Evolutionary conservation across 1,284 basidiomycete species (phyloP).

Genomic region (Pyrrhoderma lamaoense): DNA sequence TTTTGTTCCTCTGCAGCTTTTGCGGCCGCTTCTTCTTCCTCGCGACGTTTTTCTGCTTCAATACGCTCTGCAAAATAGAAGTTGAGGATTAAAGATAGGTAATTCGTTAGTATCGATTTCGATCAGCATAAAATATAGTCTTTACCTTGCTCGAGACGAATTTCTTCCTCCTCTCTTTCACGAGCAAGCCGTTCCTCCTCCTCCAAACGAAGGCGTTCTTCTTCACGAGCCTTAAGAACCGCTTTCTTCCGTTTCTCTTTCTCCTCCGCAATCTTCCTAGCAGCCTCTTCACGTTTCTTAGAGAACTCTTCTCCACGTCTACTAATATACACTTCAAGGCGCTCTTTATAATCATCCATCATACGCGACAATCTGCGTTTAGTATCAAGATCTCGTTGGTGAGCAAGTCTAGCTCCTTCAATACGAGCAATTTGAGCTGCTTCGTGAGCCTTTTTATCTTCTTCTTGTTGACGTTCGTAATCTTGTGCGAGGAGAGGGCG

Average conservation of each 20-base stretch:
- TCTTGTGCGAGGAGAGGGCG: conserved; percentile 80
- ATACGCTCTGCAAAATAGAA: conserved; percentile 35
- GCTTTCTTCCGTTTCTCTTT: conserved; percentile 66
- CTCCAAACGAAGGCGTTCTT: conserved; percentile 40
- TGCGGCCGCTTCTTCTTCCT: conserved; percentile 45
- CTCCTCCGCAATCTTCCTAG: conserved; percentile 77
- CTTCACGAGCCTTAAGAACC: conserved; percentile 51
- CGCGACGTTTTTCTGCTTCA: conserved; percentile 46
- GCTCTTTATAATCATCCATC: conserved; percentile 64
- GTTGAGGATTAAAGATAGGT: conserved; percentile 7
- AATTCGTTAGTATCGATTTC: conserved; percentile 21
- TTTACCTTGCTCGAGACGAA: conserved; percentile 43
- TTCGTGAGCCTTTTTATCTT: conserved; percentile 70
- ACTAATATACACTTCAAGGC: conserved; percentile 52
- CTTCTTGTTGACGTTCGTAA: conserved; percentile 81
- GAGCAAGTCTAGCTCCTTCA: conserved; percentile 54
- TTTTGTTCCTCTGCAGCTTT: conserved; percentile 44
- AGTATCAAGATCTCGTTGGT: conserved; percentile 66
- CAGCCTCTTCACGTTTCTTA: conserved; percentile 52
- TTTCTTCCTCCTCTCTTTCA: conserved; percentile 49
- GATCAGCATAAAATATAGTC: background rate
- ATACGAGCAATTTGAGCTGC: conserved; percentile 54
- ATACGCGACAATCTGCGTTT: conserved; percentile 78
- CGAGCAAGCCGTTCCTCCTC: conserved; percentile 42
- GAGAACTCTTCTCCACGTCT: conserved; percentile 71